A percentile compares a stretch with the other conserved stretches of the same genome.
Evolutionary conservation across 177 flowering plant species (phyloP).

Genomic region (Vitis hybrid): DNA sequence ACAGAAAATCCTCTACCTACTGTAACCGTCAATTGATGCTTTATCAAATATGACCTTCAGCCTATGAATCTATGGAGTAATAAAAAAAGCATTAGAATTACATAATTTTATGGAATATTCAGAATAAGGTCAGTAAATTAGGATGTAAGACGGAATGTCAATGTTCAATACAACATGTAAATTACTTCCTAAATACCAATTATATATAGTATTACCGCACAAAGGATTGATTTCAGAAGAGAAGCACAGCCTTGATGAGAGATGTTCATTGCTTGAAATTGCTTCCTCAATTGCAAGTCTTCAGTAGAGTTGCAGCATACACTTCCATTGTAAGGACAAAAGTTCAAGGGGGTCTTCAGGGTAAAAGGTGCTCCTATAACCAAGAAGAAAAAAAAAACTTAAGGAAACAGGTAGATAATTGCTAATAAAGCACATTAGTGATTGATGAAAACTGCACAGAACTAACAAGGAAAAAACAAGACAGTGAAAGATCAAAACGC

Average conservation of each 20-base stretch:
- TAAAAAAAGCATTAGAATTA: no score
- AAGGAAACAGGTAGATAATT: background rate
- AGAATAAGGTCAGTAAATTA: no score
- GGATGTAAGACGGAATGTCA: no score
- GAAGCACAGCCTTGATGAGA: slow-evolving; percentile 69
- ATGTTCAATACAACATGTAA: no score
- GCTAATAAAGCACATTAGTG: slow-evolving; percentile 3
- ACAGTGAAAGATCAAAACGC: slow-evolving; percentile 25
- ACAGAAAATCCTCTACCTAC: no score
- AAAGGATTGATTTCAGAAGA: slow-evolving; percentile 64
- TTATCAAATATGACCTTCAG: no score
- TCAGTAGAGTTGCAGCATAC: slow-evolving; percentile 63
- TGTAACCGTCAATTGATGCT: no score
- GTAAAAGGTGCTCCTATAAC: slow-evolving; percentile 49
- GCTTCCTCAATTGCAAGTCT: slow-evolving; percentile 56
- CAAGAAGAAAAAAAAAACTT: background rate
- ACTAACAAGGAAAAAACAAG: background rate
- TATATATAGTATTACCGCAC: slow-evolving; percentile 56
- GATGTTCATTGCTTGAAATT: slow-evolving; percentile 61
- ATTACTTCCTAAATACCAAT: background rate
- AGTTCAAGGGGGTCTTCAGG: slow-evolving; percentile 49
- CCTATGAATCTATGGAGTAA: no score
- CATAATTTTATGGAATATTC: no score
- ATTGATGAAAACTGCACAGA: slow-evolving; percentile 1
- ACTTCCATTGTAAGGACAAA: slow-evolving; percentile 75